phyloP scores from a whole-genome alignment of 495 filamentous ascomycete genomes.

The Schizothecium vesticola region DNA sequence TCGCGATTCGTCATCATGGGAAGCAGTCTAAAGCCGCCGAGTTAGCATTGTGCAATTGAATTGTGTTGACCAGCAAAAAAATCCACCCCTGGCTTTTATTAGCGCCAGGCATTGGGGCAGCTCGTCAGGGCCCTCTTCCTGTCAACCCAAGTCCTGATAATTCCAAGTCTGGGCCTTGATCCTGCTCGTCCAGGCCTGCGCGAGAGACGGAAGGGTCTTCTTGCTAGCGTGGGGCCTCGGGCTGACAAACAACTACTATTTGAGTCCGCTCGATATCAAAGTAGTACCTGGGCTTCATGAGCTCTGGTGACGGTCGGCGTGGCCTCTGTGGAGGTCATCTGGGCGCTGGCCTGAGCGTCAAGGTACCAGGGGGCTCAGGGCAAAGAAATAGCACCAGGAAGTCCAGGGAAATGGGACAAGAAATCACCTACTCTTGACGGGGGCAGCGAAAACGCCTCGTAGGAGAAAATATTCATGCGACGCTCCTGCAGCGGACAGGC shows the following conservation, averaged over 20 bases:
- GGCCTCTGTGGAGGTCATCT: neutral
- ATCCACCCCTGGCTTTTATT: neutral
- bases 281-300: neutral
- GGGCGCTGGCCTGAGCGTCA: neutral
- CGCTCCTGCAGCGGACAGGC: slow-evolving; percentile 70
- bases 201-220: neutral
- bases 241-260: neutral
- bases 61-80: neutral
- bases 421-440: slow-evolving; percentile 66
- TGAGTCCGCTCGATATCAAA: neutral
- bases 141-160: neutral
- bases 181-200: neutral
- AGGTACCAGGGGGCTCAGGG: neutral
- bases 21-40: slow-evolving; percentile 33
- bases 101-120: neutral
- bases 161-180: neutral
- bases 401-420: neutral
- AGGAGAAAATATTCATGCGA: slow-evolving; percentile 78
- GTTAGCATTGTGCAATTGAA: slow-evolving; percentile 10
- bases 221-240: neutral
- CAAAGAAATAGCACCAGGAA: neutral
- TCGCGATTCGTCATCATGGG: slow-evolving; percentile 38
- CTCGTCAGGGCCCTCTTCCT: neutral
- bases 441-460: slow-evolving; percentile 84
- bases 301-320: neutral